Conservation (phyloP, 2,329 filamentous ascomycete species). For the Talaromyces sp. region DNA sequence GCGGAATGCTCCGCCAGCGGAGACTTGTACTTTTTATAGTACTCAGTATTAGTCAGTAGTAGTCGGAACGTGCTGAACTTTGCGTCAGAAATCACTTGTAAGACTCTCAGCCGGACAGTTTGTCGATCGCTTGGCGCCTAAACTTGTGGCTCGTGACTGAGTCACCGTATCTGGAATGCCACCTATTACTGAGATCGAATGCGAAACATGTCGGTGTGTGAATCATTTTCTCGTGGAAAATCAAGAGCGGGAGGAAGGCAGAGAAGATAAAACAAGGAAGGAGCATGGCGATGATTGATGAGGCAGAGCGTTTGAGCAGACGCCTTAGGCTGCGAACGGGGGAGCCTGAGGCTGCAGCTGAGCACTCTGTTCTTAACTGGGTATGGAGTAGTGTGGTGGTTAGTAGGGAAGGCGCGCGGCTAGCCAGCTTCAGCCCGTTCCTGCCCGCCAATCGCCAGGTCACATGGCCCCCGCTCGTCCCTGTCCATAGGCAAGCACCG, state of each 20-base stretch:
- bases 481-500: background rate
- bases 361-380: background rate
- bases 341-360: constrained; percentile 10
- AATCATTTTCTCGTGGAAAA: background rate
- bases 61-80: background rate
- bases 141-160: constrained; percentile 16
- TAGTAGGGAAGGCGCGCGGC: background rate
- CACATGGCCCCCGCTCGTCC: constrained; percentile 7
- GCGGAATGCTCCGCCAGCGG: constrained; percentile 9
- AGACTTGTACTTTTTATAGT: constrained; percentile 3
- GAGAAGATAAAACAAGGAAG: background rate
- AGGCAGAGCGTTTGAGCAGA: background rate
- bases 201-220: background rate
- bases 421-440: constrained; percentile 2
- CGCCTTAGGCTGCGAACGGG: background rate
- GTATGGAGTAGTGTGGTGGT: too few relatives aligned
- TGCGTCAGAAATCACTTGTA: background rate
- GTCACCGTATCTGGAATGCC: constrained; percentile 1
- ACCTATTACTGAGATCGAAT: background rate
- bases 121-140: constrained; percentile 16
- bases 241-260: background rate
- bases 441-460: constrained; percentile 14
- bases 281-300: background rate
- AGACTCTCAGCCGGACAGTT: constrained; percentile 5
- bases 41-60: background rate